phyloP scores from a whole-genome alignment of 208 protist genomes.

The Acanthamoeba lenticulata region DNA sequence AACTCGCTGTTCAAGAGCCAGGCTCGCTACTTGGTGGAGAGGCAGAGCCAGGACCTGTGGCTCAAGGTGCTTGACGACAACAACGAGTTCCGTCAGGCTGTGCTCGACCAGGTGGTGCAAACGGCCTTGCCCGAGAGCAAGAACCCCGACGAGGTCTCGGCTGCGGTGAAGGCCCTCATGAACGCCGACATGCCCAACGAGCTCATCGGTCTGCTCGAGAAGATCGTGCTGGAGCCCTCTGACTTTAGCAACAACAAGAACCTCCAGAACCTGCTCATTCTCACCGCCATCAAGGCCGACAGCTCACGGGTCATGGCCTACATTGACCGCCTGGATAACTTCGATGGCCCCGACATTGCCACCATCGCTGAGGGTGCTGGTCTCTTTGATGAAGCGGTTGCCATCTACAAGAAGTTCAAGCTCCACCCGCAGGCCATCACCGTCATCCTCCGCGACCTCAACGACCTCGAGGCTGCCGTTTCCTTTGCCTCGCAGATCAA shows the following conservation, averaged over 20 bases:
- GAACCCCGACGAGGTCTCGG: constrained; percentile 97
- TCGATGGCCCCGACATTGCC: constrained; percentile 98
- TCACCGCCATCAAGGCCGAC: constrained; percentile 98
- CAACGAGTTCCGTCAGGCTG: constrained; percentile 92
- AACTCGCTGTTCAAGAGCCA: constrained; percentile 95
- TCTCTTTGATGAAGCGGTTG: constrained; percentile 99
- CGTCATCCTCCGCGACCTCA: constrained; percentile 94
- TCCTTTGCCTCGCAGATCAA: constrained; percentile 96
- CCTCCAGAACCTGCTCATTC: constrained; percentile 99
- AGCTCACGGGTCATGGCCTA: constrained; percentile 97
- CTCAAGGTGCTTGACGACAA: constrained; percentile 93
- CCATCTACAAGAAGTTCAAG: constrained; percentile 98
- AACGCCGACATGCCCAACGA: constrained; percentile 98
- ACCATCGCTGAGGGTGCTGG: constrained; percentile 91
- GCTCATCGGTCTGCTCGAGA: constrained; percentile 99
- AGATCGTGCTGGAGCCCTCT: constrained; percentile 97
- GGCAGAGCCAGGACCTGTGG: constrained; percentile 98
- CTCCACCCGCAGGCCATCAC: constrained; percentile 96
- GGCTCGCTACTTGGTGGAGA: constrained; percentile 97
- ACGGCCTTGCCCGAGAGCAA: constrained; percentile 97
- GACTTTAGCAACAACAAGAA: constrained; percentile 98
- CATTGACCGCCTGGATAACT: constrained; percentile 98
- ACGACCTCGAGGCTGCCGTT: constrained; percentile 92
- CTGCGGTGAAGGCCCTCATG: constrained; percentile 99
- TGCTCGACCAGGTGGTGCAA: constrained; percentile 99